A percentile compares a stretch with the other conserved stretches of the same genome.
These are phyloP conservation scores for Cladophialophora bantiana DNA, from an alignment of 2,329 filamentous ascomycete species.

Conservation along the genomic window DNA sequence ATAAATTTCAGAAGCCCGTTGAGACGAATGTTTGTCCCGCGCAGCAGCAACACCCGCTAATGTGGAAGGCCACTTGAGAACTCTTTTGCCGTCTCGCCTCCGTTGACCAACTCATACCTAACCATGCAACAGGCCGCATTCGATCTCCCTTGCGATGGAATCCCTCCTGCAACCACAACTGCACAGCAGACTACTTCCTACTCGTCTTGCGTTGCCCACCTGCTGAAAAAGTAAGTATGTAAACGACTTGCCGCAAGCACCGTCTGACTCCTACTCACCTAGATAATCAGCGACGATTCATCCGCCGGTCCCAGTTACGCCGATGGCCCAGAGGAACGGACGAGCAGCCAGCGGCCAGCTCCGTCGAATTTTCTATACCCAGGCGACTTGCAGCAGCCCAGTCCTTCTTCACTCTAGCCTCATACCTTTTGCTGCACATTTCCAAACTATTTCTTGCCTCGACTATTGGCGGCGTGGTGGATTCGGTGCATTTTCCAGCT, in stretches of 20 bases:
- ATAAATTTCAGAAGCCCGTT: not conserved
- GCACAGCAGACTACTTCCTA: not conserved
- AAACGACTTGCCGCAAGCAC: not conserved
- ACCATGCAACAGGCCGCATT: not conserved
- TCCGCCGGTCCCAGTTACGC: not conserved
- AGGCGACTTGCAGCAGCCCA: constrained; percentile 11
- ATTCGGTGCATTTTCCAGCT: constrained; percentile 10
- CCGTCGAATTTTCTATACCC: constrained; percentile 1
- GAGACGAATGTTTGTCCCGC: not conserved
- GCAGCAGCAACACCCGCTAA: not conserved
- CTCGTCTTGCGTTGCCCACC: not conserved
- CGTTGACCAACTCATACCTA: not conserved
- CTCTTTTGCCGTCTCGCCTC: constrained; percentile 4
- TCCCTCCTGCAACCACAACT: not conserved
- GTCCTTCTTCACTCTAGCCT: not conserved
- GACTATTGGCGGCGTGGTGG: constrained; percentile 10
- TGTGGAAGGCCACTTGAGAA: not conserved
- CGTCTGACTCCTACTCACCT: not conserved
- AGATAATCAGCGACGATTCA: not conserved
- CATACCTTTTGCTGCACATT: constrained; percentile 4
- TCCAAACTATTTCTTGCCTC: constrained; percentile 6
- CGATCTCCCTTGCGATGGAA: not conserved
- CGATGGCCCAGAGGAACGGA: not conserved
- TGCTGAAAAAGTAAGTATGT: not conserved
- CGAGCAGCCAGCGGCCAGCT: not conserved